Base-by-base conservation (phyloP, 768 basidiomycete species). In the Baorangia bicolor region DNA sequence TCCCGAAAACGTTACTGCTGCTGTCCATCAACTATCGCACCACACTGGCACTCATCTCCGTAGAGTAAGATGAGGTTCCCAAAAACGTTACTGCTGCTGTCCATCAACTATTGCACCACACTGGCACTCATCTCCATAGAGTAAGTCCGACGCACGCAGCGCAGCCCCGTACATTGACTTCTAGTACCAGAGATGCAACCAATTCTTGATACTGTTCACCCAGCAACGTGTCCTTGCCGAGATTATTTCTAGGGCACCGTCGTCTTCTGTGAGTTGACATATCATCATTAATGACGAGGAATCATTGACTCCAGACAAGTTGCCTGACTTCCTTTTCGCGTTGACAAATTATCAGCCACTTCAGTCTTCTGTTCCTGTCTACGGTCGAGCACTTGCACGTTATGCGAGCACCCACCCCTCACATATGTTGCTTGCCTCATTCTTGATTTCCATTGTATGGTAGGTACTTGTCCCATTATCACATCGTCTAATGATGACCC, bases 391-490 rank as follows among this genome's bases (percentile, higher is more conserved):
- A 34, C 73, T 92, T 33, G 67, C 72, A 14, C 80, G 83, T 13
- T 87, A 84, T 67, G 82, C 83, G 9, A 69, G 76, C 6, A 78
- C 81, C 13, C 69, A 76, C 13, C 66, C 78, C 10, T 78, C 86
- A 0, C 87, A 93, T 60, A 73, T 81, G 16, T 72, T 78, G 2
- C 76, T 92, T 16, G 88, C 88, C 1, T 82, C 85, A 3, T 79
- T 91, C 60, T 77, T 90, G 58, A 90, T 92, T 62, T 84, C 83
- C 18, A 69, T 89, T 1, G 72, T 89, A 2, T 93, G 91, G 90
- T 85, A 81, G 21, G 84, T 81, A 8, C 75, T 92, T 49, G 83
- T 91, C 28, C 86, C 88, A 20, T 65, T 92, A 30, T 78, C 87
- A 12, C 79, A 88, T 67, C 82, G 91, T n/a, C 66, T 71, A 7